Evolutionary conservation across 225 moss, liverwort and hornwort genomes (phyloP), one percentile per base, ranked within the genome.

Genomic region (Polytrichum commune): DNA sequence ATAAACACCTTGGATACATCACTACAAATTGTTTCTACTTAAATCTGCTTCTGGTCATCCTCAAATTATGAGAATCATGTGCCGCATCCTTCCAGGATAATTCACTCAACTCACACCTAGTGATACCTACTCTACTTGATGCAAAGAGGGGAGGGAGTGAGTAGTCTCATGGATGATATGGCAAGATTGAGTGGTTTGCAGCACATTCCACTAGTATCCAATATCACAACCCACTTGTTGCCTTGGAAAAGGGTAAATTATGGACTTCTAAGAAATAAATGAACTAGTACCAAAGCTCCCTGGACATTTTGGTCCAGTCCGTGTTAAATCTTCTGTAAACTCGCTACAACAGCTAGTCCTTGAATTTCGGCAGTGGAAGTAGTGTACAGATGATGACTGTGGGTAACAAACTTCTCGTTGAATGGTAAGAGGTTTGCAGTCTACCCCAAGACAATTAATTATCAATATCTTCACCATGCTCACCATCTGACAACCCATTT

Each of bases 401-500:
- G 46, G 46, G 16, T 46, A 16, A 46, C 46, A 46, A 46, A 46
- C 46, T 46, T 46, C 46, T 46, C 13, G 4, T 46, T 46, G 46
- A 46, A 46, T 13, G 16, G 3, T 13, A 46, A 46, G 46, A 46
- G 16, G 16, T 46, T 46, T 46, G 16, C 46, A 46, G 46, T 46
- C 46, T 46, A 46, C 46, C 46, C 46, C 46, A 16, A 46, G 13
- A 46, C 13, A 46, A 46, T 46, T 46, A 46, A 13, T 46, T 46
- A 46, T 46, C 46, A 46, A 46, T 46, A 16, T 58, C 58, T 24
- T 24, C 58, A 58, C 58, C 23, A 54, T 73, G 78, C 26, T 84
- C 87, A 8, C 63, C 84, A 32, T 77, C 87, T 57, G 81, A 84
- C 55, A 77, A 76, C 33, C 22, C 79, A 68, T 84, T 84, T 60